Evolutionary conservation across 495 filamentous ascomycete genomes (phyloP).

Genomic region (Lepidopterella palustris): DNA sequence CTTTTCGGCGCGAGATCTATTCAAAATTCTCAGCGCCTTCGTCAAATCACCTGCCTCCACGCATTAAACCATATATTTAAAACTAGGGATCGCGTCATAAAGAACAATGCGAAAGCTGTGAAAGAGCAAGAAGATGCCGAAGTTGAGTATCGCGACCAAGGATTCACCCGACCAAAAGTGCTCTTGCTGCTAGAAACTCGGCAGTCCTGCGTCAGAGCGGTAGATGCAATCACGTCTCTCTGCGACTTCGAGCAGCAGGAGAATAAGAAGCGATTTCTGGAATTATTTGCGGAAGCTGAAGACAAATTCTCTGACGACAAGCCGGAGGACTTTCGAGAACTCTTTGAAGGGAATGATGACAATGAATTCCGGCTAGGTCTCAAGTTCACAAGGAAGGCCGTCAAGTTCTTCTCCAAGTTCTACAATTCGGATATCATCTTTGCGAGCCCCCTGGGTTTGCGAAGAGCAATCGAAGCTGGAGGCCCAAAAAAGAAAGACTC

Average conservation of each 20-base stretch:
- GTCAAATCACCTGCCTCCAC: conserved; percentile 73
- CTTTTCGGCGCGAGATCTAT: conserved; percentile 66
- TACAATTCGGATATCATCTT: conserved; percentile 95
- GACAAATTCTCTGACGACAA: conserved; percentile 62
- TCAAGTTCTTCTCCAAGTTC: conserved; percentile 93
- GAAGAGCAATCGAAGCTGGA: conserved; percentile 78
- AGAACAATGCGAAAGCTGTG: conserved; percentile 76
- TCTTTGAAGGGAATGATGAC: conserved; percentile 91
- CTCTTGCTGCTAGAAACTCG: conserved; percentile 83
- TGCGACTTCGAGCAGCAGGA: conserved; percentile 85
- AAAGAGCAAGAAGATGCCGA: conserved; percentile 44
- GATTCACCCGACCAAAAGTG: conserved; percentile 90
- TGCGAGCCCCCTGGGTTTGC: conserved; percentile 78
- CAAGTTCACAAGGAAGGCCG: conserved; percentile 90
- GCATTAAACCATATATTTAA: conserved; percentile 87
- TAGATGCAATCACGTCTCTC: conserved; percentile 65
- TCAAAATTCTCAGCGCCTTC: conserved; percentile 56
- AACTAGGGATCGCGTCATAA: conserved; percentile 84
- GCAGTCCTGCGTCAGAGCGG: conserved; percentile 68
- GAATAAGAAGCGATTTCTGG: conserved; percentile 86
- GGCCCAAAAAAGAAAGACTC: conserved; percentile 64
- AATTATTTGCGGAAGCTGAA: conserved; percentile 61
- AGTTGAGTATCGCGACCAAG: conserved; percentile 83
- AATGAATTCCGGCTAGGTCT: conserved; percentile 91
- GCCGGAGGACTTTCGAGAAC: conserved; percentile 78